Conservation (phyloP, 495 filamentous ascomycete species). For the Penicillium pulvis region DNA sequence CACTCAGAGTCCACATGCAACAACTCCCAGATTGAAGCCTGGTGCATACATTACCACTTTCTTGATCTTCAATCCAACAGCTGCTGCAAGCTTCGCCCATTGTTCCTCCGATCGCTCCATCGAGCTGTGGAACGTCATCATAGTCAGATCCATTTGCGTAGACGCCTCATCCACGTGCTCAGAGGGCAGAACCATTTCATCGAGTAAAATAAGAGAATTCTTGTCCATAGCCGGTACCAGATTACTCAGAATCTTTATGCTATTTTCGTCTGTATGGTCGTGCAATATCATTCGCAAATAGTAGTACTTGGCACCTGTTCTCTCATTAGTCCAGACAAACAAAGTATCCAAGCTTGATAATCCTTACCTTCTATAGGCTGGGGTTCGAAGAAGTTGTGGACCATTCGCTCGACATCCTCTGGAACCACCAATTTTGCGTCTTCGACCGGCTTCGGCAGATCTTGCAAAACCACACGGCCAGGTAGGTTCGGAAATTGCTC, state of each 20-base stretch:
- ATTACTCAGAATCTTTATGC: neutral
- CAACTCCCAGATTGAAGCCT: neutral
- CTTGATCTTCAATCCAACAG: neutral
- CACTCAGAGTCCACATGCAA: neutral
- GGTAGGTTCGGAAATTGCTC: neutral
- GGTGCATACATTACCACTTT: neutral
- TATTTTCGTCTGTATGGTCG: slow-evolving; percentile 1
- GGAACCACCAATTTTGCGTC: neutral
- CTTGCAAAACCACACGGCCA: slow-evolving; percentile 2
- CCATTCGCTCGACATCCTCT: neutral
- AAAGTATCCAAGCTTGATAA: too few species aligned
- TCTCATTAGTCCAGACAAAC: neutral
- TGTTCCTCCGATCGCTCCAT: neutral
- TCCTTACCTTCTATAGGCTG: slow-evolving; percentile 3
- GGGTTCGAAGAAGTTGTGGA: neutral
- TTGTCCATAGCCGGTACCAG: neutral
- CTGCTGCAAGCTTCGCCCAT: neutral
- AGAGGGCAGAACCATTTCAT: slow-evolving; percentile 2
- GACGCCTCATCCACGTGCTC: neutral
- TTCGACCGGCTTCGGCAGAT: neutral
- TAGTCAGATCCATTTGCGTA: neutral
- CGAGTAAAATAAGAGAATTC: neutral
- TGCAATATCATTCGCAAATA: slow-evolving; percentile 3
- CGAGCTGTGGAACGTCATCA: slow-evolving; percentile 1
- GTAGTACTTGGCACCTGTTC: neutral